Evolutionary conservation across 345 rosid genomes (phyloP).

Genomic region (Gynandropsis gynandra): DNA sequence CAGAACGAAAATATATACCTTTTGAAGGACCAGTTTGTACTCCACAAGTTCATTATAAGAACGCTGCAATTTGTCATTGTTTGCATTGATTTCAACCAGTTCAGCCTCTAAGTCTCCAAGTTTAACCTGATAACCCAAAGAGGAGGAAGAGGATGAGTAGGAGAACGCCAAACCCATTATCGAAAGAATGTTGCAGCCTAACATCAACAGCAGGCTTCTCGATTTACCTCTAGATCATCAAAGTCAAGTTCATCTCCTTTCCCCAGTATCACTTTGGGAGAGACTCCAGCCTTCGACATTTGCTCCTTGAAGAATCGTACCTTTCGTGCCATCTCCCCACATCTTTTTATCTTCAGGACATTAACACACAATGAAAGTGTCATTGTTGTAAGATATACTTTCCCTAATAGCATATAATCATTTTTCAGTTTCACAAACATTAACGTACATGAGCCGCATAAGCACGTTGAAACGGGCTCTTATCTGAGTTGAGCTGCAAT

Average conservation of each 20-base stretch:
- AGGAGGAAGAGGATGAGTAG: not conserved
- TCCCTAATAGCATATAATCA: not conserved
- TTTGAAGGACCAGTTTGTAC: constrained; percentile 74
- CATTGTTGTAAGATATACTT: constrained; percentile 6
- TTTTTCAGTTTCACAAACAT: constrained; percentile 1
- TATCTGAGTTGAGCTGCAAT: constrained; percentile 80
- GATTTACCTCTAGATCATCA: constrained; percentile 73
- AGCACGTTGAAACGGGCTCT: constrained; percentile 94
- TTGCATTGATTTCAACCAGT: constrained; percentile 84
- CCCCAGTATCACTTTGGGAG: constrained; percentile 35
- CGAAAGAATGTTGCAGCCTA: not conserved
- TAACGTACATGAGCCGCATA: constrained; percentile 79
- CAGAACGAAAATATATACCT: constrained; percentile 39
- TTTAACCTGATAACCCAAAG: constrained; percentile 42
- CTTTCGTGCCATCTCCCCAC: constrained; percentile 91
- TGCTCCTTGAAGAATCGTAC: constrained; percentile 82
- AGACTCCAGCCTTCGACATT: constrained; percentile 70
- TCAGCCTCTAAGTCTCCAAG: constrained; percentile 93
- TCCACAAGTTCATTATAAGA: constrained; percentile 72
- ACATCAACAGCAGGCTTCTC: constrained; percentile 6
- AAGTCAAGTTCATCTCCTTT: constrained; percentile 38
- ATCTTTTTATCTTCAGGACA: constrained; percentile 59
- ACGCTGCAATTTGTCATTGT: constrained; percentile 75
- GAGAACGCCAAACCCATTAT: constrained; percentile 5
- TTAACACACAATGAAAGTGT: constrained; percentile 1